Conservation (phyloP, 352 stramenopile genomes). For the Pythium graminicola region DNA sequence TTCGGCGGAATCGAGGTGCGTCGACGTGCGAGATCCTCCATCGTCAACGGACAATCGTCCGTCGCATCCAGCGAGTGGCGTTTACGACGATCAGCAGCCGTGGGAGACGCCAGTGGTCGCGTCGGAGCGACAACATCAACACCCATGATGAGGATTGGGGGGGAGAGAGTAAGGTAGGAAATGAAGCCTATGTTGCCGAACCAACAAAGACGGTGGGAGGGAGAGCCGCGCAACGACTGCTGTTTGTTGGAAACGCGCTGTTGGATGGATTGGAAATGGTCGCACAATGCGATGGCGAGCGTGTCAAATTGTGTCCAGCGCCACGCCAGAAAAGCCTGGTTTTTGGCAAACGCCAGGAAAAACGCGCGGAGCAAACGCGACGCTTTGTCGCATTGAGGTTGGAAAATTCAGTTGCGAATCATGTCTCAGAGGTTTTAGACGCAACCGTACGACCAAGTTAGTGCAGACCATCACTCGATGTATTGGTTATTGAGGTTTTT, state of each 20-base stretch:
- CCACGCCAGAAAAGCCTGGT: constrained; percentile 5
- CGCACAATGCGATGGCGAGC: not conserved
- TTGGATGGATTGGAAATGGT: constrained; percentile 13
- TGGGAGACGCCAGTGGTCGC: constrained; percentile 1
- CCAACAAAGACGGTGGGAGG: not conserved
- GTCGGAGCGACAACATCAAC: constrained; percentile 16
- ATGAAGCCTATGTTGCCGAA: too few species aligned
- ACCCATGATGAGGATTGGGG: constrained; percentile 17
- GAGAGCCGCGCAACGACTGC: not conserved
- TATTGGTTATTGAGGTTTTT: constrained; percentile 8
- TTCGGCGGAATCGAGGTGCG: constrained; percentile 63
- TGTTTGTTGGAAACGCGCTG: constrained; percentile 11
- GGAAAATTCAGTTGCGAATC: constrained; percentile 8
- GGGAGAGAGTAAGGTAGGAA: not conserved
- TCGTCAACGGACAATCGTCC: not conserved
- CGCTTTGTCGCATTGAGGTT: constrained; percentile 8
- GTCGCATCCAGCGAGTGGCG: not conserved
- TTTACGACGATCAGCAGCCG: not conserved
- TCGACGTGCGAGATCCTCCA: constrained; percentile 24
- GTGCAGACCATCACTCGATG: constrained; percentile 4
- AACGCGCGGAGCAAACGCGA: constrained; percentile 9
- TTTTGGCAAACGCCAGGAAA: constrained; percentile 2
- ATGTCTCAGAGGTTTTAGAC: constrained; percentile 13
- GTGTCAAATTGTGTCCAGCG: constrained; percentile 21
- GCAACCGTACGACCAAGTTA: not conserved